These are phyloP conservation scores for Entrophospora sp. DNA, from an alignment of 192 early-diverging fungal genomes.

Conservation along the genomic window DNA sequence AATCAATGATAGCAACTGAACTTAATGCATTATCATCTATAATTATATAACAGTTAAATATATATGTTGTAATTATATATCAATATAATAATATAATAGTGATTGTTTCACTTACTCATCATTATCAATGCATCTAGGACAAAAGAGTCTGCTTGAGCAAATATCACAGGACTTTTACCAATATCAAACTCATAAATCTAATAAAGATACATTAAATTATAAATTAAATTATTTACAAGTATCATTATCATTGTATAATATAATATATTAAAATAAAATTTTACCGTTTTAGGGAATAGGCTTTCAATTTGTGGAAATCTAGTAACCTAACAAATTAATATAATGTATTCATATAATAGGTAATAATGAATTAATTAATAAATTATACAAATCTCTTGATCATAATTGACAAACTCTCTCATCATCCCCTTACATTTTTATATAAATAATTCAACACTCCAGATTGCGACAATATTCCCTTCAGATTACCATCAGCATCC, in stretches of 20 bases:
- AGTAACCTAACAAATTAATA: background rate
- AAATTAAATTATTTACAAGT: background rate
- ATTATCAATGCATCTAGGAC: slow-evolving; percentile 60
- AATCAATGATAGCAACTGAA: slow-evolving; percentile 51
- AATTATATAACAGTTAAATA: slow-evolving; percentile 3
- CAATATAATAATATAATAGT: background rate
- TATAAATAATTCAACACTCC: slow-evolving; percentile 60
- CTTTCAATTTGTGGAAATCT: slow-evolving; percentile 34
- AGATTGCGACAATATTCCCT: slow-evolving; percentile 73
- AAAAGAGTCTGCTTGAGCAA: slow-evolving; percentile 39
- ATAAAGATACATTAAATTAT: background rate
- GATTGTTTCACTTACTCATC: slow-evolving; percentile 35
- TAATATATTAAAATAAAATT: background rate
- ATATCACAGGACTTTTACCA: slow-evolving; percentile 45
- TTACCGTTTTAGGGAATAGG: slow-evolving; percentile 41
- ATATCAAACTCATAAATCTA: slow-evolving; percentile 49
- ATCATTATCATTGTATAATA: background rate
- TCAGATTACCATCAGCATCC: slow-evolving; percentile 48
- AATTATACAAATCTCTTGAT: no score
- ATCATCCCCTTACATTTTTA: slow-evolving; percentile 37
- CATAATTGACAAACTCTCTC: no score
- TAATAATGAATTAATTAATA: background rate
- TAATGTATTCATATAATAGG: no score
- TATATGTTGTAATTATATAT: background rate
- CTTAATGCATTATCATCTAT: slow-evolving; percentile 49